Evolutionary conservation across 148 eudicot genomes (phyloP).

Genomic region (Polygonum aviculare): DNA sequence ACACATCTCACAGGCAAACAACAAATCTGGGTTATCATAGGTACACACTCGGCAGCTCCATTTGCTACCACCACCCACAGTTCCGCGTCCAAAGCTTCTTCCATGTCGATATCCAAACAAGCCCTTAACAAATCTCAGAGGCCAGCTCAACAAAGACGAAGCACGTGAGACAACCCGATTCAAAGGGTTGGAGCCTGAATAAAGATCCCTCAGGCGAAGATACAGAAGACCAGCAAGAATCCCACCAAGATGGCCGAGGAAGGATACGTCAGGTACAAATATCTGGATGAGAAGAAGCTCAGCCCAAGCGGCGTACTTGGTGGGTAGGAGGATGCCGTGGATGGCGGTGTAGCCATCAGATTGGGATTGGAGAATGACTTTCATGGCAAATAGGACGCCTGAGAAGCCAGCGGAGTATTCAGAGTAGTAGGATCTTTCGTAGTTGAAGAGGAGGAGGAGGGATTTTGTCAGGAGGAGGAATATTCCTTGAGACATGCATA

Average conservation of each 20-base stretch:
- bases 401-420: conserved; percentile 91
- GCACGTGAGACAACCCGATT: conserved; percentile 29
- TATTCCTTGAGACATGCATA: conserved; percentile 81
- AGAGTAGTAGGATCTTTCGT: conserved; percentile 48
- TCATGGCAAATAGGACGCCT: conserved; percentile 92
- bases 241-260: conserved; percentile 92
- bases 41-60: conserved; percentile 89
- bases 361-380: conserved; percentile 77
- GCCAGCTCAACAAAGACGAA: conserved; percentile 37
- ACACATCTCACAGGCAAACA: conserved; percentile 77
- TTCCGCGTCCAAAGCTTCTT: conserved; percentile 43
- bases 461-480: conserved; percentile 60
- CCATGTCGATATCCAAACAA: conserved; percentile 19
- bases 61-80: conserved; percentile 27
- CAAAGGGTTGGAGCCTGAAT: conserved; percentile 45
- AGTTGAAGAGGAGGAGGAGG: conserved; percentile 49
- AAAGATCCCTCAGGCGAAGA: conserved; percentile 34
- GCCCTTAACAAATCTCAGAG: conserved; percentile 30
- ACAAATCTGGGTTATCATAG: conserved; percentile 48
- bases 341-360: conserved; percentile 52
- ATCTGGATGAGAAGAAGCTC: conserved; percentile 77
- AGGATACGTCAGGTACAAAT: conserved; percentile 76
- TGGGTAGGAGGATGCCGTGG: conserved; percentile 62
- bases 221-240: conserved; percentile 76
- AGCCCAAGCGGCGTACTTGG: conserved; percentile 81